Evolutionary conservation across 2,329 filamentous ascomycete species (phyloP), one percentile per base, ranked within the genome.

Genomic region (Lomentospora prolificans): DNA sequence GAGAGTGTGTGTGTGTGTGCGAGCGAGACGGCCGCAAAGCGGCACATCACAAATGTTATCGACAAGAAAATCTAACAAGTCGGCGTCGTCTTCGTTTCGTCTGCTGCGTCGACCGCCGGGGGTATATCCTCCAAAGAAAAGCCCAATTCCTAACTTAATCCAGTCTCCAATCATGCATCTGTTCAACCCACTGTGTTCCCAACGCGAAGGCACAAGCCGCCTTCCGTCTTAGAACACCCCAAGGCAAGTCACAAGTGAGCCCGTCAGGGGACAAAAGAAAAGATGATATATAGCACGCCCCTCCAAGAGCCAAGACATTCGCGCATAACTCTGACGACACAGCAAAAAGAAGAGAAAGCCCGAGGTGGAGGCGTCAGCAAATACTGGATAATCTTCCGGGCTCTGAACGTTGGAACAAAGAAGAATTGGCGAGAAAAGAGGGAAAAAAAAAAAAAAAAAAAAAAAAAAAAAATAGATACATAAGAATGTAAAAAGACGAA

Each of bases 401-500:
- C n/a, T n/a, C n/a, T n/a, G n/a, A 33, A 6, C 12, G 30, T 33
- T 33, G 12, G 7, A 33, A 12, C 30, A 7, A 33, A 12, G 12
- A 12, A 33, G 30, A 33, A 33, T 7, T 7, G 30, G 36, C 36
- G 44, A 48, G 8, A 22, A 46, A 22, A 19, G 10, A 48, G 12
- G 10, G 44, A 48, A 48, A 19, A 48, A 48, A 19, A 48, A 48
- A 19, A 19, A 7, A 48, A 22, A 10, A 19, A 14, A 22, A 22
- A 48, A 22, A 25, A 17, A 17, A 14, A 9, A 9, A n/a, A 50
- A 36, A 51, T 50, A 53, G 39, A 51, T 22, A 48, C 44, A 50
- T 25, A 52, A 57, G 55, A 27, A 57, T 50, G 28, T 17, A 24
- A 14, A 50, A 28, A 17, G 12, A 33, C 39, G 27, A 25, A 25